Base-by-base conservation (phyloP, 1,139 yeast species). In the Nematodospora anomalae region DNA sequence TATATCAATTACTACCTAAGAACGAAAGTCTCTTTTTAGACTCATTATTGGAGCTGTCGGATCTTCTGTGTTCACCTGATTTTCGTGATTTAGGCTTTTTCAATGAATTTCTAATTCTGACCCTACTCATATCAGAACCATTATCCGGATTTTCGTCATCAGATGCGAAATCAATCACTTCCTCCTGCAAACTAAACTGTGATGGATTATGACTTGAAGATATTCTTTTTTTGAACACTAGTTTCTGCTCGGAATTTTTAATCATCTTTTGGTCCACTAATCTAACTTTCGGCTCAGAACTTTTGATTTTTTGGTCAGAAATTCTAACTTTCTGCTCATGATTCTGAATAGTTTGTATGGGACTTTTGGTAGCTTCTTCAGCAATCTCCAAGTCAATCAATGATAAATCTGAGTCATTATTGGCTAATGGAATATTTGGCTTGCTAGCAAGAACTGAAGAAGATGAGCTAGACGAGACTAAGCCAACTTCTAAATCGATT, bases 161-260 rank as follows among this genome's bases (percentile, higher is more conserved):
- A 4, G 74, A 67, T 1, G 71, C 76, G 58, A 69, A 71, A 44
- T 71, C 76, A 32, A 71, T 63, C 6, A 70, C 71, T 43, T 71
- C 74, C 47, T 71, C 75, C 45, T 66, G 65, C 28, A 70, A 61
- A 31, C 55, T 60, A 32, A 68, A 49, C 33, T 54, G 60, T 2
- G 64, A 49, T 2, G 69, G 71, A 21, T 55, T 57, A 28, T 60
- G 67, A 11, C 52, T 48, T 2, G 64, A 57, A 0, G 67, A 49
- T 2, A 60, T 49, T 37, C 64, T 47, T 45, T 67, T 70, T 47
- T 64, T 67, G 46, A 59, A 64, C 35, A 52, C 58, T 7, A 58
- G 52, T 33, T 58, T 54, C 4, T 49, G 36, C n/a, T 46, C 51
- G 11, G 35, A 23, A 28, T 13, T 24, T 11, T 16, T 15, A n/a